Evolutionary conservation across 2,329 filamentous ascomycete species (phyloP).

Genomic region (Fusarium sp.): DNA sequence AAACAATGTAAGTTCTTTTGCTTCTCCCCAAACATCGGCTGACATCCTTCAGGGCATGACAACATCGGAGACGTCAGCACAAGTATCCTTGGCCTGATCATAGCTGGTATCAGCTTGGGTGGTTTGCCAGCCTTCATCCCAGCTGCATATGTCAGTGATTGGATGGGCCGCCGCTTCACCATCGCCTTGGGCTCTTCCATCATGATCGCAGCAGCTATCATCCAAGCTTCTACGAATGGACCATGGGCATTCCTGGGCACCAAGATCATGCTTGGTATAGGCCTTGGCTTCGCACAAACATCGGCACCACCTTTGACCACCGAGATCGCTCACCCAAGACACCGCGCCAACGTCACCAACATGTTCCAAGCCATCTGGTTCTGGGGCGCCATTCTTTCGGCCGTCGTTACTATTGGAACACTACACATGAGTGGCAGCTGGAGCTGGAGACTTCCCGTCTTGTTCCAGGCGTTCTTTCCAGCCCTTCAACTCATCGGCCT

Average conservation of each 20-base stretch:
- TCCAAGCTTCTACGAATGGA: conserved; percentile 3
- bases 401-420: conserved; percentile 22
- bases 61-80: conserved; percentile 23
- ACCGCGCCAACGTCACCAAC: conserved; percentile 28
- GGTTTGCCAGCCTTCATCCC: conserved; percentile 28
- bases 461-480: conserved; percentile 20
- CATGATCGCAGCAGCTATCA: conserved; percentile 14
- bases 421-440: conserved; percentile 20
- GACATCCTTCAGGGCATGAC: background rate
- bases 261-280: conserved; percentile 28
- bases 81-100: conserved; percentile 27
- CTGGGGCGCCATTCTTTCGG: conserved; percentile 24
- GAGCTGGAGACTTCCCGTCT: conserved; percentile 25
- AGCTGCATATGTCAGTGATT: conserved; percentile 25
- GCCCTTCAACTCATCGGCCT: conserved; percentile 11
- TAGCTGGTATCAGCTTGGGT: conserved; percentile 31
- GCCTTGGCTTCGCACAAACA: conserved; percentile 25
- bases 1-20: background rate
- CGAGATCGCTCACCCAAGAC: conserved; percentile 28
- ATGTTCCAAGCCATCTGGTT: conserved; percentile 34
- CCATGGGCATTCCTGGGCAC: conserved; percentile 19
- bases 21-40: background rate
- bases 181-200: conserved; percentile 20
- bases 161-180: conserved; percentile 26
- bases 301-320: conserved; percentile 19